Conservation (phyloP, 2,329 filamentous ascomycete genomes). For the Penicillium sp. region DNA sequence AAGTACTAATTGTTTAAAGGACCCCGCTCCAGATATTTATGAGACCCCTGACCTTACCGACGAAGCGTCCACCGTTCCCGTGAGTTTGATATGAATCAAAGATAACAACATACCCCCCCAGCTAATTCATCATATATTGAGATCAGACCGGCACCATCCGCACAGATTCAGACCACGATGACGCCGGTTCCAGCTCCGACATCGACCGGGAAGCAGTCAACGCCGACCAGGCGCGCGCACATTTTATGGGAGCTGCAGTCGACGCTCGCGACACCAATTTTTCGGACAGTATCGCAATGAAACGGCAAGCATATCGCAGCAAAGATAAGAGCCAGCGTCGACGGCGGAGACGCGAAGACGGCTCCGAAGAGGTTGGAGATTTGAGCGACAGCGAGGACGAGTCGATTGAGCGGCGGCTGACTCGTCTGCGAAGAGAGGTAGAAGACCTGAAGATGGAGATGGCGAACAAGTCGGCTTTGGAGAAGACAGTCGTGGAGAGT, state of each 20-base stretch:
- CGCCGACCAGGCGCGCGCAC: slow-evolving; percentile 74
- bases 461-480: slow-evolving; percentile 50
- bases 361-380: slow-evolving; percentile 66
- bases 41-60: slow-evolving; percentile 92
- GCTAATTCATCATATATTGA: slow-evolving; percentile 49
- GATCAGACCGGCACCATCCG: slow-evolving; percentile 52
- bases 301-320: slow-evolving; percentile 79
- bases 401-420: slow-evolving; percentile 73
- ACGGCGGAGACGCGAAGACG: slow-evolving; percentile 50
- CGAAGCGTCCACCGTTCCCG: slow-evolving; percentile 80
- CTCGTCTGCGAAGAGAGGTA: slow-evolving; percentile 78
- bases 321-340: slow-evolving; percentile 58
- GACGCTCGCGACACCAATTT: slow-evolving; percentile 81
- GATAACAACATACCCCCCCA: slow-evolving; percentile 25
- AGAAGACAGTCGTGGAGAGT: slow-evolving; percentile 45
- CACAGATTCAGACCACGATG: slow-evolving; percentile 62
- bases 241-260: slow-evolving; percentile 73
- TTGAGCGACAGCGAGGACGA: slow-evolving; percentile 79
- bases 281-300: slow-evolving; percentile 80
- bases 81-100: slow-evolving; percentile 45
- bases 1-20: slow-evolving; percentile 50
- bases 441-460: slow-evolving; percentile 66
- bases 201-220: slow-evolving; percentile 77
- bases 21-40: slow-evolving; percentile 91
- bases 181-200: slow-evolving; percentile 51